Evolutionary conservation across 768 basidiomycete genomes (phyloP).

Genomic region (Leccinum subgranulosum): DNA sequence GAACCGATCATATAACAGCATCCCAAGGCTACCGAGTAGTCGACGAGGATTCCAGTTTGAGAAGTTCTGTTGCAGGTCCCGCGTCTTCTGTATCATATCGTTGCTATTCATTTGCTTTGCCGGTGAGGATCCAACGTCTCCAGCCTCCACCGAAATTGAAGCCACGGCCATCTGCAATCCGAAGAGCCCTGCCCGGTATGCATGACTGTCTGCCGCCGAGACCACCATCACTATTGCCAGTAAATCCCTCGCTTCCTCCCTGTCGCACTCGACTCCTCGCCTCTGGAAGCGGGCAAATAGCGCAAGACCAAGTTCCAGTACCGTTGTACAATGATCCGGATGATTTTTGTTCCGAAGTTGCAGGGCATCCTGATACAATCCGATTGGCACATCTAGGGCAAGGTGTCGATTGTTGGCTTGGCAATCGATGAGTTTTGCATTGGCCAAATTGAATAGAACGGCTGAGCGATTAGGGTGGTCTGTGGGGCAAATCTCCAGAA

Average conservation of each 20-base stretch:
- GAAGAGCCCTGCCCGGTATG: too few species aligned
- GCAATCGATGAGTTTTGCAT: background rate
- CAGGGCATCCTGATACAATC: background rate
- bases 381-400: background rate
- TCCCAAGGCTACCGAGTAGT: background rate
- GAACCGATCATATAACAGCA: background rate
- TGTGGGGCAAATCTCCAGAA: background rate
- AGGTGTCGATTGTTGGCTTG: background rate
- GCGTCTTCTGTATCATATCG: background rate
- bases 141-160: too few species aligned
- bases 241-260: background rate
- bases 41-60: background rate
- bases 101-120: background rate
- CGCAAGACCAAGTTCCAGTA: background rate
- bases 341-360: background rate
- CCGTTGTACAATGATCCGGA: background rate
- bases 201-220: background rate
- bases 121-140: background rate
- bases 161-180: too few species aligned
- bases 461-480: background rate
- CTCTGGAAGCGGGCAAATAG: background rate
- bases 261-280: background rate
- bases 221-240: background rate
- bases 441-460: background rate
- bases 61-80: background rate